phyloP scores from a whole-genome alignment of 2,329 filamentous ascomycete species.

The Curvularia lunata region DNA sequence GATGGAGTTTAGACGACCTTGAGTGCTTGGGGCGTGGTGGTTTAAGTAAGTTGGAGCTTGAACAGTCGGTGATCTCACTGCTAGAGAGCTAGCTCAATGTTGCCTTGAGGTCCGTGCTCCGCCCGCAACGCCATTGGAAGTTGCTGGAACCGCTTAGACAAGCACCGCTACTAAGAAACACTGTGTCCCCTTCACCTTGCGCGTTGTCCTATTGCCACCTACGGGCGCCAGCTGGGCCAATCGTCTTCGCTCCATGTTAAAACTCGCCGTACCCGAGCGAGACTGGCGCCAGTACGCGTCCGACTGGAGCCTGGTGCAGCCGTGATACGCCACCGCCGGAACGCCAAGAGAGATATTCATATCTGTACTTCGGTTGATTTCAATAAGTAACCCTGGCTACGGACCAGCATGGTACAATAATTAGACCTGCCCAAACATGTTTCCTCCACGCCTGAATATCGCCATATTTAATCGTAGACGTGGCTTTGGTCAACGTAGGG shows the following conservation, averaged over 20 bases:
- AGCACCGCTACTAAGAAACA: slow-evolving; percentile 22
- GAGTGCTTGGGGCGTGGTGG: slow-evolving; percentile 37
- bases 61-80: slow-evolving; percentile 38
- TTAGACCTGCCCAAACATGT: not conserved
- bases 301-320: slow-evolving; percentile 34
- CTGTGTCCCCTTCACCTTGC: slow-evolving; percentile 25
- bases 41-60: slow-evolving; percentile 45
- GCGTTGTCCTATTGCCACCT: slow-evolving; percentile 1
- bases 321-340: slow-evolving; percentile 26
- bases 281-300: slow-evolving; percentile 29
- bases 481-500: not conserved
- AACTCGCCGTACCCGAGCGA: slow-evolving; percentile 16
- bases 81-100: slow-evolving; percentile 31
- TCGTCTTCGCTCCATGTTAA: slow-evolving; percentile 20
- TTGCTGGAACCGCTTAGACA: slow-evolving; percentile 32
- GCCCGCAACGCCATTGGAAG: slow-evolving; percentile 42
- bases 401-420: not conserved
- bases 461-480: not conserved
- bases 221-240: slow-evolving; percentile 16
- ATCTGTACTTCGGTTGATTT: slow-evolving; percentile 3
- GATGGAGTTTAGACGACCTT: slow-evolving; percentile 34
- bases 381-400: slow-evolving; percentile 1
- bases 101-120: slow-evolving; percentile 31
- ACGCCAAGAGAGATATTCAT: slow-evolving; percentile 17
- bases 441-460: not conserved